These are phyloP conservation scores for Pleurotus eryngii DNA, from an alignment of 768 basidiomycete genomes.

Conservation along the genomic window DNA sequence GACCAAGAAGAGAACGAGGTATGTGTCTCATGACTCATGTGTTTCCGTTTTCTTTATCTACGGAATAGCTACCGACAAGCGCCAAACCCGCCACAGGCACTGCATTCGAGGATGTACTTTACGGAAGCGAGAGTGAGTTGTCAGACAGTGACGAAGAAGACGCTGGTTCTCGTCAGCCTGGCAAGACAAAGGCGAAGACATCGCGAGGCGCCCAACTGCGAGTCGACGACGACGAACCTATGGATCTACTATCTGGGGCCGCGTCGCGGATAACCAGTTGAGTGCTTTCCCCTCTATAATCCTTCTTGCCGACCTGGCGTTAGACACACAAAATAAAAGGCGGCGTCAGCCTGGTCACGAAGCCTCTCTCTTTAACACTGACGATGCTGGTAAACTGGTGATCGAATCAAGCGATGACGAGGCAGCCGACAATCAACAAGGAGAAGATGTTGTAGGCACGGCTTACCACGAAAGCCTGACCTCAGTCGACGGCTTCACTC, in stretches of 20 bases:
- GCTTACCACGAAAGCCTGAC: constrained; percentile 84
- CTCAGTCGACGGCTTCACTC: constrained; percentile 86
- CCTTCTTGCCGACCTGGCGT: background rate
- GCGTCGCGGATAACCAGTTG: constrained; percentile 67
- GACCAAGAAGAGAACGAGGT: constrained; percentile 55
- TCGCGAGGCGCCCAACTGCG: constrained; percentile 61
- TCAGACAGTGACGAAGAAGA: constrained; percentile 69
- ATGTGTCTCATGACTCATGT: background rate
- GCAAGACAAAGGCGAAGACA: constrained; percentile 30
- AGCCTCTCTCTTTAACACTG: constrained; percentile 81
- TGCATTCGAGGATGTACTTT: constrained; percentile 96
- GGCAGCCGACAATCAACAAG: constrained; percentile 34
- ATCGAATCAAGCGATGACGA: constrained; percentile 57
- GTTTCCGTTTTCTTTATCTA: constrained; percentile 9
- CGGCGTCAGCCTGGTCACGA: constrained; percentile 84
- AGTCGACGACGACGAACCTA: constrained; percentile 88
- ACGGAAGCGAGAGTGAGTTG: constrained; percentile 92
- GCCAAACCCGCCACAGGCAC: constrained; percentile 64
- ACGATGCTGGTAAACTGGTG: constrained; percentile 78
- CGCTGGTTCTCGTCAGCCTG: constrained; percentile 17
- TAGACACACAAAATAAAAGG: constrained; percentile 45
- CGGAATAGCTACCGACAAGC: constrained; percentile 32
- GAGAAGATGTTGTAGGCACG: constrained; percentile 58
- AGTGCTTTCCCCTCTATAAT: constrained; percentile 21
- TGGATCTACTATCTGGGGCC: constrained; percentile 88